phyloP scores from a whole-genome alignment of 495 filamentous ascomycete genomes.

The Daldinia concentrica region DNA sequence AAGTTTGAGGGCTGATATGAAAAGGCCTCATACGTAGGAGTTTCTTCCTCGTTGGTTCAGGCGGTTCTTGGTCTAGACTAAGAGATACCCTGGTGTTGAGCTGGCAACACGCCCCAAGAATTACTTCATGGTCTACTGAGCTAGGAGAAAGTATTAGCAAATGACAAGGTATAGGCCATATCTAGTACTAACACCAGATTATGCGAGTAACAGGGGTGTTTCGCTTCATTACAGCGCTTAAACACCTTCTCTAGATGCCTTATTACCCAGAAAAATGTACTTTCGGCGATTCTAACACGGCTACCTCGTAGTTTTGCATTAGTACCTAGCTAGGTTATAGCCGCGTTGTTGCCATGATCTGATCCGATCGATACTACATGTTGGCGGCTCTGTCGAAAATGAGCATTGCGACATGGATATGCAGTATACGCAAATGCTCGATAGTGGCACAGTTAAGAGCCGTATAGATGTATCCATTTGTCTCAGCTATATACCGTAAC shows the following conservation, averaged over 20 bases:
- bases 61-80: neutral
- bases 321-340: neutral
- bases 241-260: neutral
- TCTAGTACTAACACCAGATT: neutral
- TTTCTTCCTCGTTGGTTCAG: neutral
- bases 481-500: slow-evolving; percentile 1
- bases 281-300: neutral
- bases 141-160: neutral
- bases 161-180: neutral
- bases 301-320: neutral
- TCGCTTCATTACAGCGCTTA: neutral
- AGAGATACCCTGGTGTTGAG: neutral
- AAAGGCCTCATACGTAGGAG: neutral
- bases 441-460: neutral
- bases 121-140: neutral
- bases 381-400: slow-evolving; percentile 2
- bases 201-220: neutral
- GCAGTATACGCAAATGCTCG: slow-evolving; percentile 11
- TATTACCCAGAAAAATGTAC: neutral
- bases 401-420: slow-evolving; percentile 12
- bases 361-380: slow-evolving; percentile 2
- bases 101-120: neutral
- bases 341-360: slow-evolving; percentile 5
- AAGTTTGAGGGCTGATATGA: neutral
- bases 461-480: neutral